Evolutionary conservation across 176 grass and related monocot species (phyloP).

Genomic region (Puya raimondii): DNA sequence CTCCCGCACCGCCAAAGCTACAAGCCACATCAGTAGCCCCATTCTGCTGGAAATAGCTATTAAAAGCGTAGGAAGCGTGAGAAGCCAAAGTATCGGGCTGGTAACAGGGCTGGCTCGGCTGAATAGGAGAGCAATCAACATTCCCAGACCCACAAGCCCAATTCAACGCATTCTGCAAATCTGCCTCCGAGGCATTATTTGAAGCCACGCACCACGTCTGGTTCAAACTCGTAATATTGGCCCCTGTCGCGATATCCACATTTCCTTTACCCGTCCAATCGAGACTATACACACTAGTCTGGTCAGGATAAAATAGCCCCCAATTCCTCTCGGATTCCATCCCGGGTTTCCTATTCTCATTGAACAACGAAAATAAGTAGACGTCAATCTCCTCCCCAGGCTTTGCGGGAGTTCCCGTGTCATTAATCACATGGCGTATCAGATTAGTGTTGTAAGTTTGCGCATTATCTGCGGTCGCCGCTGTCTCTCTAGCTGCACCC

Average conservation of each 20-base stretch:
- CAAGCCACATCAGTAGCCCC: constrained; percentile 82
- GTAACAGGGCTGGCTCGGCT: constrained; percentile 94
- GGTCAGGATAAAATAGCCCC: constrained; percentile 80
- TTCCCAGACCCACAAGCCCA: constrained; percentile 92
- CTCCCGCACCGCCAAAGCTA: constrained; percentile 61
- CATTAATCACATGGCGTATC: constrained; percentile 78
- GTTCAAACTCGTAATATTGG: constrained; percentile 74
- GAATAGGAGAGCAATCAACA: constrained; percentile 89
- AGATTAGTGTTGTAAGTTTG: constrained; percentile 91
- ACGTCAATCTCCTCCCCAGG: constrained; percentile 82
- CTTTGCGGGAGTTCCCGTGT: constrained; percentile 76
- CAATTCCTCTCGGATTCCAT: constrained; percentile 94
- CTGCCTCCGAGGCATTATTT: constrained; percentile 54
- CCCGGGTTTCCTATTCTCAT: constrained; percentile 88
- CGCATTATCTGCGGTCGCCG: constrained; percentile 73
- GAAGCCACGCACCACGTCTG: constrained; percentile 86
- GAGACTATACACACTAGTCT: constrained; percentile 80
- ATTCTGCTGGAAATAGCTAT: constrained; percentile 86
- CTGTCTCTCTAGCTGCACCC: constrained; percentile 61
- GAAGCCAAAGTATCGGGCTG: constrained; percentile 69
- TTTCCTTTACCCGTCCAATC: constrained; percentile 86
- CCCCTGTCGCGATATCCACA: constrained; percentile 74
- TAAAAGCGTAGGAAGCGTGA: constrained; percentile 84
- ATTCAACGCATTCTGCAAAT: constrained; percentile 81
- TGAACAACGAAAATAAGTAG: constrained; percentile 96